These are phyloP conservation scores for Diaporthe velutina DNA, from an alignment of 2,329 filamentous ascomycete species.

Conservation along the genomic window DNA sequence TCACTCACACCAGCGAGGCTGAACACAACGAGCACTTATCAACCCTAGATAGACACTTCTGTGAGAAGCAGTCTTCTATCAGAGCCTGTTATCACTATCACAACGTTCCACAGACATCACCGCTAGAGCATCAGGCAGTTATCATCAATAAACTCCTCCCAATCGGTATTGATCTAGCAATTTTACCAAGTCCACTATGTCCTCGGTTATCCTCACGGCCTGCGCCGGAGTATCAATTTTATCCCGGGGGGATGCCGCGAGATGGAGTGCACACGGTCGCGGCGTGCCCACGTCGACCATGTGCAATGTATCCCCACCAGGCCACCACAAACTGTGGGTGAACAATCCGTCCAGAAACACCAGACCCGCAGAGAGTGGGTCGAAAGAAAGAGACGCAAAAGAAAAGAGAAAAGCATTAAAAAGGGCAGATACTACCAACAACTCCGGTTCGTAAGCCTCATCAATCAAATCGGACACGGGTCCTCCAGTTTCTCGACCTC, in stretches of 20 bases:
- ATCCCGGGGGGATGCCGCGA: not conserved
- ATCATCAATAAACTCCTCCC: constrained; percentile 18
- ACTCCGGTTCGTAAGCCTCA: not conserved
- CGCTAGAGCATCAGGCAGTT: not conserved
- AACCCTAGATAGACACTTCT: not conserved
- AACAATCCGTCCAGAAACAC: constrained; percentile 30
- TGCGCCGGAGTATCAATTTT: not conserved
- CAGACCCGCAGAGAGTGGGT: constrained; percentile 18
- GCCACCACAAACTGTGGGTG: constrained; percentile 28
- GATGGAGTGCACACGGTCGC: not conserved
- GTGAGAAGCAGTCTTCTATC: not conserved
- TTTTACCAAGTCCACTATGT: constrained; percentile 4
- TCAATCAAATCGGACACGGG: constrained; percentile 3
- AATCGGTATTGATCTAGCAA: constrained; percentile 27
- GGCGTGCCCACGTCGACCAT: not conserved
- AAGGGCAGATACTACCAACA: constrained; percentile 11
- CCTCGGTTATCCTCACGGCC: constrained; percentile 1
- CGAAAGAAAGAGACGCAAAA: not conserved
- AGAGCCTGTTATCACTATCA: not conserved
- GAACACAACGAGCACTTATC: not conserved
- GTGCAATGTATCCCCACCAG: not conserved
- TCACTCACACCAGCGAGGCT: too few species aligned
- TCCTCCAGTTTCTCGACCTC: constrained; percentile 14
- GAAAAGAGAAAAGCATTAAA: not conserved
- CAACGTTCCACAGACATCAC: not conserved